Evolutionary conservation across 2,329 filamentous ascomycete genomes (phyloP), one percentile per base, ranked within the genome.

Genomic region (Aureobasidium sp.): DNA sequence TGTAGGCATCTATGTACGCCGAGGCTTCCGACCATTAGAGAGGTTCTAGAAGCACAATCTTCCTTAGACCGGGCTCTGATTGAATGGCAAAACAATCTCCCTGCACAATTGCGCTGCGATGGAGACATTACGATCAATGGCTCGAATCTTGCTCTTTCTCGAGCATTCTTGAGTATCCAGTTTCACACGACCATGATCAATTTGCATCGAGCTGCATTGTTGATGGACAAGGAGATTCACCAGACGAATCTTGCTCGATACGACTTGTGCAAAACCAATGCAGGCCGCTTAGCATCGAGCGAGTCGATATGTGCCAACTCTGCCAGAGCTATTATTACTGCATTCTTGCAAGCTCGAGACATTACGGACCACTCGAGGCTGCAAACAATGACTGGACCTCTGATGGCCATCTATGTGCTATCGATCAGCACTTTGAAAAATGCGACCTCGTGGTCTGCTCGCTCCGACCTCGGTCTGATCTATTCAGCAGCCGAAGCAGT

Each of bases 81-180:
- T 3, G 16, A 37, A 7, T 59, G 55, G 55, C 34, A 42, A 3
- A 42, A 37, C 11, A 37, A 30, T 13, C 55, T 49, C 3, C 30
- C 55, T 25, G 5, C n/a, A 5, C 13, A n/a, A 36, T 4, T 59
- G 3, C 37, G 42, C 8, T 44, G 37, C 25, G 42, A 48, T 29
- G 32, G 45, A 25, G 42, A 59, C 42, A 59, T 59, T 3, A 21
- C 34, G 5, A 59, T 42, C 72, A 69, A 49, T 29, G 34, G 8
- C 9, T 10, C 50, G 6, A 16, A 61, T 10, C 21, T 61, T 5
- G 27, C 39, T 36, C 37, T 49, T 9, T 29, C 42, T 32, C 49
- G 59, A n/a, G 36, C 59, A 16, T 61, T 54, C 14, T 32, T 61
- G 16, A 45, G 39, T 11, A 36, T 61, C 5, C 59, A 54, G 30